phyloP scores from a whole-genome alignment of 1,284 basidiomycete genomes.

The Moniliella sp. region DNA sequence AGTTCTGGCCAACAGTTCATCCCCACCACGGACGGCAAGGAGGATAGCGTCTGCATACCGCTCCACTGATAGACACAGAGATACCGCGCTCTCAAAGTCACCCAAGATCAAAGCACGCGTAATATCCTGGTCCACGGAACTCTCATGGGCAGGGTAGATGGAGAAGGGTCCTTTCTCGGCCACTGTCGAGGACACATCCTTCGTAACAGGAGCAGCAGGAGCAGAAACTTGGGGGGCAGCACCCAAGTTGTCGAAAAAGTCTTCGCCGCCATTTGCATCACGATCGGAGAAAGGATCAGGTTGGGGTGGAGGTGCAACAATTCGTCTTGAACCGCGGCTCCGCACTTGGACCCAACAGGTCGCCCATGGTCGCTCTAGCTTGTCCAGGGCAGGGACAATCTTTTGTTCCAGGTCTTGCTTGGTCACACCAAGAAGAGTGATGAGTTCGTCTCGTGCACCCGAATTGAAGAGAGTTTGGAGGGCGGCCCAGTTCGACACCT shows the following conservation, averaged over 20 bases:
- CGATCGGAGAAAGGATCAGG: too few species aligned
- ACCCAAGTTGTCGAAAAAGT: constrained; percentile 50
- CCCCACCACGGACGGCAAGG: constrained; percentile 70
- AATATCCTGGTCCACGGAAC: constrained; percentile 64
- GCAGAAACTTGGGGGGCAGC: constrained; percentile 31
- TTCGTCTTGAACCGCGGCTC: too few species aligned
- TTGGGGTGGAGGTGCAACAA: too few species aligned
- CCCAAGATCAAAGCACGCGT: constrained; percentile 82
- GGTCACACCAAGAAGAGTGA: constrained; percentile 75
- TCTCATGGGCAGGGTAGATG: constrained; percentile 72
- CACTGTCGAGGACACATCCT: constrained; percentile 33
- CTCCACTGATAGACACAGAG: constrained; percentile 67
- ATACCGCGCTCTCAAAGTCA: constrained; percentile 78
- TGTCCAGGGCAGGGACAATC: constrained; percentile 53
- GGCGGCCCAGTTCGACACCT: constrained; percentile 52
- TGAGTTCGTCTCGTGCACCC: constrained; percentile 67
- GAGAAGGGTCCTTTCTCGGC: constrained; percentile 46
- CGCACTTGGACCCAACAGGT: too few species aligned
- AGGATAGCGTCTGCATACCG: constrained; percentile 84
- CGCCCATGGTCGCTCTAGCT: constrained; percentile 8
- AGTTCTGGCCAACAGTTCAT: constrained; percentile 65
- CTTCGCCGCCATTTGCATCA: constrained; percentile 27
- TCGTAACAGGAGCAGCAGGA: constrained; percentile 57
- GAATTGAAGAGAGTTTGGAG: constrained; percentile 68
- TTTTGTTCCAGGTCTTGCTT: constrained; percentile 61